Conservation (phyloP, 2,329 filamentous ascomycete species). For the Alternaria angustiovoidea region DNA sequence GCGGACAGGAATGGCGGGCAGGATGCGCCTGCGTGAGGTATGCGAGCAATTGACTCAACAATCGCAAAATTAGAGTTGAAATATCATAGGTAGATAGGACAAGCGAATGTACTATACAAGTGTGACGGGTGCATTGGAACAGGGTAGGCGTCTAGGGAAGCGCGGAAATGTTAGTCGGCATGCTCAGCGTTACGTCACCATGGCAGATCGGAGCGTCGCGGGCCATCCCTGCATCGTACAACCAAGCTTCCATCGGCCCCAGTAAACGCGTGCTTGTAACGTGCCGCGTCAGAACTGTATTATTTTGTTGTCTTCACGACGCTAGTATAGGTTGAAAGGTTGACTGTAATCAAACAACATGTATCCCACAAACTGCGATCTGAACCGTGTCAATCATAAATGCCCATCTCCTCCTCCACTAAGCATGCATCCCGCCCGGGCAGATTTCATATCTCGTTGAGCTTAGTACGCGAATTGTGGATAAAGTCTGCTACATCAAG, state of each 20-base stretch:
- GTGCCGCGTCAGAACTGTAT: not conserved
- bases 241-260: conserved; percentile 22
- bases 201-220: conserved; percentile 1
- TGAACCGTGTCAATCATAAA: not conserved
- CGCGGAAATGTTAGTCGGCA: conserved; percentile 28
- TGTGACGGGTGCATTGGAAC: not conserved
- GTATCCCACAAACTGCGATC: not conserved
- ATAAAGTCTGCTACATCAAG: not conserved
- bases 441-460: not conserved
- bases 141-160: conserved; percentile 6
- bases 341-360: not conserved
- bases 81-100: conserved; percentile 7
- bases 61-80: conserved; percentile 6
- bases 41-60: conserved; percentile 18
- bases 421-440: not conserved
- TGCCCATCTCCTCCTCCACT: not conserved
- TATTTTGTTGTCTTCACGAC: not conserved
- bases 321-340: not conserved
- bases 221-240: conserved; percentile 10
- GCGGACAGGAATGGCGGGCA: not conserved
- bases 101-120: conserved; percentile 2
- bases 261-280: not conserved
- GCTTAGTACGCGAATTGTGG: not conserved
- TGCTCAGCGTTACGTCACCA: conserved; percentile 28
- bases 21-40: not conserved